Percentiles rank a stretch among this genome's conserved stretches.
Evolutionary conservation across 2,329 filamentous ascomycete species (phyloP).

Genomic region (Colletotrichum lini): DNA sequence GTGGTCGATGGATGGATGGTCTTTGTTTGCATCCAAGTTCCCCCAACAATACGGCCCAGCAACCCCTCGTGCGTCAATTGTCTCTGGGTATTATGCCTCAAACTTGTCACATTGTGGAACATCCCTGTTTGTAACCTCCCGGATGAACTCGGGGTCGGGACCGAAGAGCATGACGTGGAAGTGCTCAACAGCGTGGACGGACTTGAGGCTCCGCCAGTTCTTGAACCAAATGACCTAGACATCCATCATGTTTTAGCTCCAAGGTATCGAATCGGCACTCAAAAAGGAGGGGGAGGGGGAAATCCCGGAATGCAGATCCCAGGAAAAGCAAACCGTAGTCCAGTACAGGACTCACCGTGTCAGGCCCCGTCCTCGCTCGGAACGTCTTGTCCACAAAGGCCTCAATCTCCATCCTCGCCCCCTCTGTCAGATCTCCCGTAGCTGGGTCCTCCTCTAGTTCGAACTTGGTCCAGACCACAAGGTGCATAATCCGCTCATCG

Average conservation of each 20-base stretch:
- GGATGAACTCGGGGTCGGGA: constrained; percentile 78
- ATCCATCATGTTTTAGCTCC: background rate
- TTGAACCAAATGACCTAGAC: constrained; percentile 79
- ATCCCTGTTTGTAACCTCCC: constrained; percentile 80
- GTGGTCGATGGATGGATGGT: no score
- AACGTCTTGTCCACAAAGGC: constrained; percentile 80
- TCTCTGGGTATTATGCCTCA: background rate
- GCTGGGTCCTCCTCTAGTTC: constrained; percentile 76
- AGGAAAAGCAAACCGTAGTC: background rate
- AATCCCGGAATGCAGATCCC: background rate
- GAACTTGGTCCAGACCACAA: constrained; percentile 96
- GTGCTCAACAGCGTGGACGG: constrained; percentile 88
- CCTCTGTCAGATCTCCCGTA: constrained; percentile 77
- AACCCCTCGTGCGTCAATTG: background rate
- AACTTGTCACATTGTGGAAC: constrained; percentile 71
- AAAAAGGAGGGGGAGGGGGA: background rate
- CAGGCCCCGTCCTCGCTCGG: constrained; percentile 68
- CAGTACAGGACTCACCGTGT: constrained; percentile 20
- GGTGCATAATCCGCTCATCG: constrained; percentile 81
- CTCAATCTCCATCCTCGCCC: constrained; percentile 76
- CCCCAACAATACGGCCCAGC: background rate
- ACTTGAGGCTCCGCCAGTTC: constrained; percentile 91
- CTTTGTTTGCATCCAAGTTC: background rate
- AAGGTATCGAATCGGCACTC: no score
- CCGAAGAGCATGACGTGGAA: constrained; percentile 94